phyloP scores from a whole-genome alignment of 1,284 basidiomycete genomes.

The Boletellus sp. region DNA sequence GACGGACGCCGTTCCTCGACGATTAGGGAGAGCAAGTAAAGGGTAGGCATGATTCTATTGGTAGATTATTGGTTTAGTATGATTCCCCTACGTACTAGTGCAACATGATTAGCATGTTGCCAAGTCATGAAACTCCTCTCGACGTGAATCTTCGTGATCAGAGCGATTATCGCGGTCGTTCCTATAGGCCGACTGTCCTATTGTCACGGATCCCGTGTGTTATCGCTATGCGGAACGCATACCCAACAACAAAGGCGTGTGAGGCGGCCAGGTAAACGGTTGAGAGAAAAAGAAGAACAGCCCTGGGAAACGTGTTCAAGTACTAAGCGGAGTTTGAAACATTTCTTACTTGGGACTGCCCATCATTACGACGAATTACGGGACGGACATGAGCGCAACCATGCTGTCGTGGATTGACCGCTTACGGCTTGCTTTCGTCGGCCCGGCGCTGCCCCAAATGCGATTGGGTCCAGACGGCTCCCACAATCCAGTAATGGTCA shows the following conservation, averaged over 20 bases:
- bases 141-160: conserved; percentile 59
- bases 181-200: conserved; percentile 48
- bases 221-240: conserved; percentile 57
- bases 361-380: not conserved
- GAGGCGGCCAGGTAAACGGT: conserved; percentile 40
- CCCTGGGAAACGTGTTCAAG: conserved; percentile 5
- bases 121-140: conserved; percentile 80
- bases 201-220: conserved; percentile 39
- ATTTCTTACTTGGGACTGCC: not conserved
- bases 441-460: conserved; percentile 54
- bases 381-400: conserved; percentile 12
- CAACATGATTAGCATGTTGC: conserved; percentile 42
- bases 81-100: not conserved
- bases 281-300: conserved; percentile 9
- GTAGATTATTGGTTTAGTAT: not conserved
- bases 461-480: conserved; percentile 47
- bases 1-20: conserved; percentile 44
- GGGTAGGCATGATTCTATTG: conserved; percentile 10
- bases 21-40: conserved; percentile 34
- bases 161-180: conserved; percentile 76
- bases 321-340: conserved; percentile 25
- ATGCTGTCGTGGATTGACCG: conserved; percentile 24
- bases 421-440: conserved; percentile 18
- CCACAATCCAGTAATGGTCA: conserved; percentile 66
- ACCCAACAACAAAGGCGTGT: conserved; percentile 46